Base-by-base conservation (phyloP, 768 basidiomycete genomes). In the Lyophyllum shimeji region DNA sequence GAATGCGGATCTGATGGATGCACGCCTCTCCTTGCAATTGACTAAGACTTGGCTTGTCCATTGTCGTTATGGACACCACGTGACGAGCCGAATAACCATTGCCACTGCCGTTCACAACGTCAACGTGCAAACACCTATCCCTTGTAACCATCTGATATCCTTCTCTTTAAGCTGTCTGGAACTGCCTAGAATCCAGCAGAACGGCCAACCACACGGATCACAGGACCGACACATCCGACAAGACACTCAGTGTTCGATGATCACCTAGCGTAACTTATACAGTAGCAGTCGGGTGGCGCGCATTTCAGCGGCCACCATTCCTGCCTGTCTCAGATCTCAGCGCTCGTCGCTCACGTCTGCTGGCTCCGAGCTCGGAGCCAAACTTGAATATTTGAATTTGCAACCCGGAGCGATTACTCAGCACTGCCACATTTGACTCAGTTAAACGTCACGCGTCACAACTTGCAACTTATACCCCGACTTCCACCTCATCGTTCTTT, bases 391-490 rank as follows among this genome's bases (percentile, higher is more conserved):
- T 40, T 33, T 29, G 5, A 29, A 29, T 29, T 17, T 37, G 34
- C 11, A 33, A 12, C 7, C 31, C 12, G 31, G 31, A 33, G 31
- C 31, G 23, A 46, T 27, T 45, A 15, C 23, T 45, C 15, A 40
- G 29, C 59, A 63, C 55, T 37, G 61, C 56, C 59, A 55, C 51
- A 2, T 13, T 37, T 13, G 34, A 11, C 7, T 17, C 23, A 31
- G 34, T 56, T 58, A 53, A 60, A 55, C 52, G 57, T 62, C 56
- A 61, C 55, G 53, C 56, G 63, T 64, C 60, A 64, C 63, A 40
- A 37, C 11, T 21, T 53, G 46, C 9, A 40, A 23, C n/a, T 55
- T 43, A 34, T 46, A 24, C 46, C 45, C 53, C 21, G 27, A 44
- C 47, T 37, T 24, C 46, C 50, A 49, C 55, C 46, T 51, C 54